Evolutionary conservation across 2,329 filamentous ascomycete species (phyloP).

Genomic region (Drechmeria coniospora): DNA sequence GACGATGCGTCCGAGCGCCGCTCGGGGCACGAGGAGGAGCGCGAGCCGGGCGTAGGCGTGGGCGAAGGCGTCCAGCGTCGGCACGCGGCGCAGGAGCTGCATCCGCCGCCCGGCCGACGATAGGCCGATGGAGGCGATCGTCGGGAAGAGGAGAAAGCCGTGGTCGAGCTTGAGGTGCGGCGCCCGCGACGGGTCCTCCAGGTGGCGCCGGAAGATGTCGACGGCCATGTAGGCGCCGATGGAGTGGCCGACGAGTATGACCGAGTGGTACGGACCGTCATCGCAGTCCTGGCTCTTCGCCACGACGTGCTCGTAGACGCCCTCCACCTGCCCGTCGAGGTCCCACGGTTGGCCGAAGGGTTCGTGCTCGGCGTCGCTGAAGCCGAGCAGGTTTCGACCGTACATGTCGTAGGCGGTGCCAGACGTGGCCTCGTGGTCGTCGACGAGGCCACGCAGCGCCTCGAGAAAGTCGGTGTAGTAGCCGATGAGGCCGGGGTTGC

Average conservation of each 20-base stretch:
- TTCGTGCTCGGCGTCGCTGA: slow-evolving; percentile 35
- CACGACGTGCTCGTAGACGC: slow-evolving; percentile 23
- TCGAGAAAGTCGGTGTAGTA: slow-evolving; percentile 58
- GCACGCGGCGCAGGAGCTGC: slow-evolving; percentile 22
- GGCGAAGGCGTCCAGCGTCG: slow-evolving; percentile 24
- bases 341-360: slow-evolving; percentile 33
- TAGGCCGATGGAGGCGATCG: slow-evolving; percentile 52
- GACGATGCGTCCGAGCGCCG: slow-evolving; percentile 27
- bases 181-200: slow-evolving; percentile 17
- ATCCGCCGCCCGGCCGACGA: slow-evolving; percentile 42
- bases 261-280: slow-evolving; percentile 30
- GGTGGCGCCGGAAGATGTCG: slow-evolving; percentile 47
- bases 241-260: slow-evolving; percentile 59
- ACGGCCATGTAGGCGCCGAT: slow-evolving; percentile 59
- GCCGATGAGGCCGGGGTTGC: slow-evolving; percentile 60
- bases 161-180: slow-evolving; percentile 27
- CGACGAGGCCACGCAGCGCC: slow-evolving; percentile 37
- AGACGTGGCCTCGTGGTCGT: slow-evolving; percentile 19
- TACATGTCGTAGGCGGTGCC: slow-evolving; percentile 34
- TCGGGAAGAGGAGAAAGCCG: slow-evolving; percentile 58
- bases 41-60: slow-evolving; percentile 25
- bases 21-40: slow-evolving; percentile 24
- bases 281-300: slow-evolving; percentile 6
- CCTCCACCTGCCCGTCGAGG: slow-evolving; percentile 37
- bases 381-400: slow-evolving; percentile 43